Conservation (phyloP, 129 eudicot genomes). For the Centaurea solstitialis region DNA sequence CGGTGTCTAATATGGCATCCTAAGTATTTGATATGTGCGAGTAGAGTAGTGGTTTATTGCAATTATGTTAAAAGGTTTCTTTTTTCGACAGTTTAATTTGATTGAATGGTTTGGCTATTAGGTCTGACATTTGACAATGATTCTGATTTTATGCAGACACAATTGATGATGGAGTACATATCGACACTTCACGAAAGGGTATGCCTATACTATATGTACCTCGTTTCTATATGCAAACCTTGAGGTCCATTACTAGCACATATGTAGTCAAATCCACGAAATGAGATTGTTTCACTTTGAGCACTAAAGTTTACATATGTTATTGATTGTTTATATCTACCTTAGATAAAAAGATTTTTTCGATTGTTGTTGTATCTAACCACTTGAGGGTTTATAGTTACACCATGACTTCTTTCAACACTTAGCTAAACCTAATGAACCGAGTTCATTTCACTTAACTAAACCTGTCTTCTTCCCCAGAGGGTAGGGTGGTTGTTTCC, state of each 20-base stretch:
- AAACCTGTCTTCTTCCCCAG: background rate
- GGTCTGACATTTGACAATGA: background rate
- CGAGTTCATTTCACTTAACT: background rate
- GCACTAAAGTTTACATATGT: background rate
- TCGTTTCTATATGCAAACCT: no score
- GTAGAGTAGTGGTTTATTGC: no score
- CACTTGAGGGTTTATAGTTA: no score
- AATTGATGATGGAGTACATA: constrained; percentile 4
- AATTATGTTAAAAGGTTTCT: no score
- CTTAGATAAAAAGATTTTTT: background rate
- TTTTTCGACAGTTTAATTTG: no score
- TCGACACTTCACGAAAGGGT: background rate
- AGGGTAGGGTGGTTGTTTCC: background rate
- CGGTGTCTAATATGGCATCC: no score
- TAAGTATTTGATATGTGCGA: no score
- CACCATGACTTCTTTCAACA: background rate
- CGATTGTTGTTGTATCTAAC: background rate
- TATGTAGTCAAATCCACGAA: background rate
- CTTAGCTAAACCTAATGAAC: background rate
- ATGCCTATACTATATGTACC: background rate
- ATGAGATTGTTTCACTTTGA: background rate
- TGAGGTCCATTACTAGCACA: background rate
- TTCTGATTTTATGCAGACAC: constrained; percentile 4
- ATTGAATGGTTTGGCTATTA: no score
- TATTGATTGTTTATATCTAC: background rate